Conservation (phyloP, 2,329 filamentous ascomycete genomes). For the Hirsutella rhossiliensis region DNA sequence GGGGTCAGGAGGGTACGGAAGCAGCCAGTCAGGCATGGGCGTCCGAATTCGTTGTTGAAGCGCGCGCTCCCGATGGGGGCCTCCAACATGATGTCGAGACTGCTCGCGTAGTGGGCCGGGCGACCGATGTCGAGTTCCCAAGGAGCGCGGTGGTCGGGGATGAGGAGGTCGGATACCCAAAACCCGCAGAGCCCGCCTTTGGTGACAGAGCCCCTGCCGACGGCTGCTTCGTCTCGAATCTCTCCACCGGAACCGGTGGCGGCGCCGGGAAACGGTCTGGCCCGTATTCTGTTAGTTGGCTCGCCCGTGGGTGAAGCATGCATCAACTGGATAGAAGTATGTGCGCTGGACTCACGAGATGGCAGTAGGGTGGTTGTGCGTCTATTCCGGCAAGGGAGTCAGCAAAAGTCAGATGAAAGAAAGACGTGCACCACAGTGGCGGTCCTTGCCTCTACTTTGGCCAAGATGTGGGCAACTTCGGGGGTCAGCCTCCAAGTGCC, state of each 20-base stretch:
- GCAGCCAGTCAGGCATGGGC: constrained; percentile 77
- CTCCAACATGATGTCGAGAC: constrained; percentile 94
- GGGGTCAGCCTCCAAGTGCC: constrained; percentile 81
- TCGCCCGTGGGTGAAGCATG: no score
- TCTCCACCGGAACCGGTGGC: constrained; percentile 93
- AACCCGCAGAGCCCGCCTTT: constrained; percentile 90
- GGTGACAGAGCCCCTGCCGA: constrained; percentile 82
- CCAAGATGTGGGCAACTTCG: constrained; percentile 76
- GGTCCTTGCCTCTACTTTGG: constrained; percentile 62
- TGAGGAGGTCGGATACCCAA: constrained; percentile 87
- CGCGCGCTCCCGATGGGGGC: constrained; percentile 88
- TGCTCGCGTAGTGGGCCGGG: constrained; percentile 84
- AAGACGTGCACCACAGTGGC: neutral
- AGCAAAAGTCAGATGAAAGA: neutral
- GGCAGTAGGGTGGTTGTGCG: constrained; percentile 93
- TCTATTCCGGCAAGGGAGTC: constrained; percentile 23
- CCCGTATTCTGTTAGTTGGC: neutral
- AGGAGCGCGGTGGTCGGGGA: constrained; percentile 68
- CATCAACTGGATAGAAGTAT: no score
- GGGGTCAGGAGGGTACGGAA: constrained; percentile 76
- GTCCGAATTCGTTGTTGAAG: constrained; percentile 97
- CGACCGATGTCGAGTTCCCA: constrained; percentile 91
- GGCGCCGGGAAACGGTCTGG: constrained; percentile 67
- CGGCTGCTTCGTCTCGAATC: constrained; percentile 89
- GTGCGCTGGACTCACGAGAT: constrained; percentile 45